Evolutionary conservation across 108 stramenopile genomes (phyloP).

Genomic region (Schizochytrium sp.): DNA sequence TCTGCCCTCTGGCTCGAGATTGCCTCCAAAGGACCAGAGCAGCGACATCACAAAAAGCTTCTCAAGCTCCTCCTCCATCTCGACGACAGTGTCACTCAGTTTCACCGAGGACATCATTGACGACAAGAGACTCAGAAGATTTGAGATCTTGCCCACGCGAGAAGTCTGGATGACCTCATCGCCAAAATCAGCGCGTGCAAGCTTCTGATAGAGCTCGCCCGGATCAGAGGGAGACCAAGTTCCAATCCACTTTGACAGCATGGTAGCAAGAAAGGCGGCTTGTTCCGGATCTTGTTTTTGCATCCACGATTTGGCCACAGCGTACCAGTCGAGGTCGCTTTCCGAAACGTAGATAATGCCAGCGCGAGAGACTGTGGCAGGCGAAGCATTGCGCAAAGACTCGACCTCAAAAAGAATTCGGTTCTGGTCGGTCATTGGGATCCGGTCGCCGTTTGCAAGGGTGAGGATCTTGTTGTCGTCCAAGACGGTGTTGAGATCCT

Average conservation of each 20-base stretch:
- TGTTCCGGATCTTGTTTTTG: conserved; percentile 53
- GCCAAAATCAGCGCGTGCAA: neutral
- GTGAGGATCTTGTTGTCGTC: conserved; percentile 82
- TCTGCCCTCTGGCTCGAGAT: conserved; percentile 76
- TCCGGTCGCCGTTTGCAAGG: conserved; percentile 79
- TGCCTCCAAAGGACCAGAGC: conserved; percentile 73
- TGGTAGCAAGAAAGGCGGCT: conserved; percentile 50
- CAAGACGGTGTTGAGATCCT: conserved; percentile 80
- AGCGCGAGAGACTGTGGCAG: conserved; percentile 83
- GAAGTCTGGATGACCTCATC: conserved; percentile 58
- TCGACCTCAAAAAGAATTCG: conserved; percentile 78
- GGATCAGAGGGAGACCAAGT: conserved; percentile 37
- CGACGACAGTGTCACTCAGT: neutral
- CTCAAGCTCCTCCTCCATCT: conserved; percentile 41
- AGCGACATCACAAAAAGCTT: conserved; percentile 69
- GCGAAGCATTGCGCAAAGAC: conserved; percentile 76
- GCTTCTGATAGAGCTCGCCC: neutral
- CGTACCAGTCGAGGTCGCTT: conserved; percentile 73
- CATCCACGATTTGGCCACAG: conserved; percentile 73
- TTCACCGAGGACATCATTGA: neutral
- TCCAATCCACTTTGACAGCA: conserved; percentile 67
- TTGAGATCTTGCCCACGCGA: conserved; percentile 65
- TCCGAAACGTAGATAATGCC: conserved; percentile 85
- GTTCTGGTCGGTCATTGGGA: conserved; percentile 85
- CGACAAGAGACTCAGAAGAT: conserved; percentile 6